Conservation (phyloP, 441 rosid genomes). For the Corymbia citriodora region DNA sequence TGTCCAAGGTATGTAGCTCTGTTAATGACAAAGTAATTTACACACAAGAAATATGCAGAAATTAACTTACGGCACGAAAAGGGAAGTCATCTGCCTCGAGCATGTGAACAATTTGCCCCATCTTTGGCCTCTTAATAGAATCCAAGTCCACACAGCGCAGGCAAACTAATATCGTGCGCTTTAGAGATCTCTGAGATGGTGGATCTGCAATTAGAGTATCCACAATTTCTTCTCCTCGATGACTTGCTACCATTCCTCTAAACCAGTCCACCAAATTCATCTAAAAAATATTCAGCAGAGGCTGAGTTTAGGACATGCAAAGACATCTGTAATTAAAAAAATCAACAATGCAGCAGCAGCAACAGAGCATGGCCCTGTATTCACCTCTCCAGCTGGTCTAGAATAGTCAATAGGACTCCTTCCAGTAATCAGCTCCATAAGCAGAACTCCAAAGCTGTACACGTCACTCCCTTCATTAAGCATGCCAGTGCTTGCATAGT, state of each 20-base stretch:
- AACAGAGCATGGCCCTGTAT: not conserved
- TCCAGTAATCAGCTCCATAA: conserved; percentile 93
- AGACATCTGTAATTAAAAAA: not conserved
- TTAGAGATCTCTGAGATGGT: conserved; percentile 65
- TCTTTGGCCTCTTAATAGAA: conserved; percentile 80
- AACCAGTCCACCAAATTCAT: conserved; percentile 97
- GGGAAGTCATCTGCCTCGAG: conserved; percentile 92
- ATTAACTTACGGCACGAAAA: conserved; percentile 59
- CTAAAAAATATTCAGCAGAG: conserved; percentile 28
- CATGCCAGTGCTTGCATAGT: conserved; percentile 97
- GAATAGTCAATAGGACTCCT: conserved; percentile 89
- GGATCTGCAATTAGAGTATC: conserved; percentile 64
- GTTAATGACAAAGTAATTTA: not conserved
- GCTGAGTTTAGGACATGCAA: not conserved
- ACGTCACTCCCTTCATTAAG: conserved; percentile 96
- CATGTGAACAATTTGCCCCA: conserved; percentile 97
- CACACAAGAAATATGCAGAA: not conserved
- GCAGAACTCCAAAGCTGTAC: conserved; percentile 90
- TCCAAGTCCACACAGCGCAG: conserved; percentile 93
- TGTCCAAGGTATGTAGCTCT: not conserved
- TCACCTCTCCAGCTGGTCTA: conserved; percentile 90
- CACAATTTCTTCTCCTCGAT: conserved; percentile 71
- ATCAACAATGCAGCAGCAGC: not conserved
- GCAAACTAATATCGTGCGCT: conserved; percentile 71
- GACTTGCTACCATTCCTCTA: conserved; percentile 90